phyloP scores from a whole-genome alignment of 345 rosid species.

The Aethionema arabicum region DNA sequence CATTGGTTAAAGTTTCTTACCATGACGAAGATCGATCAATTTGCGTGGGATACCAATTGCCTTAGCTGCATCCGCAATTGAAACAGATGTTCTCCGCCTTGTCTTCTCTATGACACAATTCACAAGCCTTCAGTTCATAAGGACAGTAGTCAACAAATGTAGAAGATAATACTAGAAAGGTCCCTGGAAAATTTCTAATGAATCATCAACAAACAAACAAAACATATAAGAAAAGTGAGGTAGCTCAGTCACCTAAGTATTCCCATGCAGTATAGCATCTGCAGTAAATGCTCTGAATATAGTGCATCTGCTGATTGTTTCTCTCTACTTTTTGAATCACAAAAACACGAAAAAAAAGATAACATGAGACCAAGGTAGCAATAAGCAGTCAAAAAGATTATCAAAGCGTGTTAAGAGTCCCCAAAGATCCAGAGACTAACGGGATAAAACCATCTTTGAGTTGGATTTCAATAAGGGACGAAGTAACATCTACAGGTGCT shows the following conservation, averaged over 20 bases:
- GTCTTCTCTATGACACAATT: constrained; percentile 88
- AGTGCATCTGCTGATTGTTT: constrained; percentile 44
- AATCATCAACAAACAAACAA: constrained; percentile 7
- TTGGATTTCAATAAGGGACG: constrained; percentile 74
- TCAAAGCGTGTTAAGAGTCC: neutral
- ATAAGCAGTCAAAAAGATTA: neutral
- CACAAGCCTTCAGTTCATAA: constrained; percentile 63
- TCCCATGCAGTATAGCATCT: constrained; percentile 80
- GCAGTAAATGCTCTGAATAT: constrained; percentile 69
- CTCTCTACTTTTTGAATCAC: constrained; percentile 41
- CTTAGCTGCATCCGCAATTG: constrained; percentile 88
- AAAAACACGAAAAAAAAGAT: neutral
- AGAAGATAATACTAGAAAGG: neutral
- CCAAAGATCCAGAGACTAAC: constrained; percentile 35
- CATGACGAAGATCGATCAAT: constrained; percentile 91
- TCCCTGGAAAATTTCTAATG: neutral
- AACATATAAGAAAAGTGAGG: constrained; percentile 4
- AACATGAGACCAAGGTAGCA: neutral
- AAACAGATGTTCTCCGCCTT: constrained; percentile 57
- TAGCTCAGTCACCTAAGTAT: constrained; percentile 64
- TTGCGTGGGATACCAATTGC: constrained; percentile 79
- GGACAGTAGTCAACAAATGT: constrained; percentile 9
- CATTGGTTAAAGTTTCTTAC: constrained; percentile 42
- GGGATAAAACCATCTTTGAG: constrained; percentile 71
- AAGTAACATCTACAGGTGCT: constrained; percentile 75